Conservation (phyloP, 2,329 filamentous ascomycete genomes). For the Paracoccidioides lutzii region DNA sequence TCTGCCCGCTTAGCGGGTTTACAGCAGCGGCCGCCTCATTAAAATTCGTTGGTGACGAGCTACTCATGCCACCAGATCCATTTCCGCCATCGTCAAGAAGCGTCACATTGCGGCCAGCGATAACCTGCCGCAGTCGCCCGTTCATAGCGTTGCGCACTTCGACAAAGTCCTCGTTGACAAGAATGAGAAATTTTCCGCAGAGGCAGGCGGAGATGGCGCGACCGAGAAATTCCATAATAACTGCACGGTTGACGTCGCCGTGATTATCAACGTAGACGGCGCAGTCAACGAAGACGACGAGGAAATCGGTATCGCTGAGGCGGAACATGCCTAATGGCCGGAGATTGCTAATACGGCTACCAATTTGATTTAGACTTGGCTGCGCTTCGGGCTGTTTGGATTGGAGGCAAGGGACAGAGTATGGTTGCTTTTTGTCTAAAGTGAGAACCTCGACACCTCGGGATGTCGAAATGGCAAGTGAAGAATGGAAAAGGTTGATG, state of each 20-base stretch:
- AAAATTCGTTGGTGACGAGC: constrained; percentile 13
- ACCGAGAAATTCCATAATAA: constrained; percentile 99
- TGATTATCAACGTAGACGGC: constrained; percentile 98
- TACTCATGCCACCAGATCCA: constrained; percentile 24
- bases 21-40: constrained; percentile 11
- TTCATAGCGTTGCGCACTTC: constrained; percentile 96
- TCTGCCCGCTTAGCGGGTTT: constrained; percentile 17
- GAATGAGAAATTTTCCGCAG: constrained; percentile 78
- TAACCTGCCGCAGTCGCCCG: constrained; percentile 82
- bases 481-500: constrained; percentile 91
- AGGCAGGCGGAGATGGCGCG: constrained; percentile 77
- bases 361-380: constrained; percentile 66
- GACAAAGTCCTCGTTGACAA: constrained; percentile 94
- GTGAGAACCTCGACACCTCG: constrained; percentile 94
- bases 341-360: constrained; percentile 67
- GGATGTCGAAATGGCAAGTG: constrained; percentile 78
- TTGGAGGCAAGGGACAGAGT: constrained; percentile 74
- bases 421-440: constrained; percentile 90
- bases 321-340: constrained; percentile 92
- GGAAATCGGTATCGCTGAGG: constrained; percentile 79
- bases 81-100: constrained; percentile 72
- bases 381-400: constrained; percentile 46
- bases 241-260: constrained; percentile 81
- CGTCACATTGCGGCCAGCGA: constrained; percentile 77
- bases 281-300: constrained; percentile 89